Evolutionary conservation across 202 grass and related monocot genomes (phyloP).

Genomic region (Dendrocalamus latiflorus): DNA sequence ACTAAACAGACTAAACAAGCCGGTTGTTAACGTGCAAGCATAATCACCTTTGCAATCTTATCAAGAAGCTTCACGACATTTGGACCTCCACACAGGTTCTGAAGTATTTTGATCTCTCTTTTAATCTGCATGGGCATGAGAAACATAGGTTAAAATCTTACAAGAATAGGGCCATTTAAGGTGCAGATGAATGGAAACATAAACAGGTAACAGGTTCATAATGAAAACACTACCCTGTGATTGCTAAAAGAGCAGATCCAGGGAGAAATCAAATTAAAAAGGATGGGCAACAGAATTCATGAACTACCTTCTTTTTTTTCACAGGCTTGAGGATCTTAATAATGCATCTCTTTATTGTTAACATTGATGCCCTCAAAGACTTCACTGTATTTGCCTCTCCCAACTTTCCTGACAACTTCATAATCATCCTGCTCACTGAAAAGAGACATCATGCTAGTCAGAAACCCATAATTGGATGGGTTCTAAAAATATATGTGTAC

Average conservation of each 20-base stretch:
- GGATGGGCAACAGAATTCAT: neutral
- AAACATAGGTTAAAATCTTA: neutral
- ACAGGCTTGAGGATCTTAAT: slow-evolving; percentile 99
- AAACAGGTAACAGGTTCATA: neutral
- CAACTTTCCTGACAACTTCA: slow-evolving; percentile 95
- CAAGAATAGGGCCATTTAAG: too few species aligned
- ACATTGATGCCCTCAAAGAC: slow-evolving; percentile 94
- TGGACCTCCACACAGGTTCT: slow-evolving; percentile 88
- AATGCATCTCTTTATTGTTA: slow-evolving; percentile 83
- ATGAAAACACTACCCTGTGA: neutral
- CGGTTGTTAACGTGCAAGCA: neutral
- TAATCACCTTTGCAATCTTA: too few species aligned
- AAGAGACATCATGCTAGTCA: slow-evolving; percentile 11
- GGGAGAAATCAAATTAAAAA: neutral
- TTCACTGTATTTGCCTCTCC: slow-evolving; percentile 97
- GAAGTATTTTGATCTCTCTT: slow-evolving; percentile 99
- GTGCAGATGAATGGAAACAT: too few species aligned
- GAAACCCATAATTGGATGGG: neutral
- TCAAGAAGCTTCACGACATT: slow-evolving; percentile 92
- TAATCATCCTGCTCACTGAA: slow-evolving; percentile 93
- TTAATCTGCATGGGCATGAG: slow-evolving; percentile 66
- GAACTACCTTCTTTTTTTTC: slow-evolving; percentile 94
- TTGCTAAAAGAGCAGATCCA: neutral
- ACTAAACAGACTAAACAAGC: neutral
- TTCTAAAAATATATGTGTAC: neutral